A percentile compares a stretch with the other conserved stretches of the same genome.
These are phyloP conservation scores for Ramaria rubella DNA, from an alignment of 768 basidiomycete genomes.

Conservation along the genomic window DNA sequence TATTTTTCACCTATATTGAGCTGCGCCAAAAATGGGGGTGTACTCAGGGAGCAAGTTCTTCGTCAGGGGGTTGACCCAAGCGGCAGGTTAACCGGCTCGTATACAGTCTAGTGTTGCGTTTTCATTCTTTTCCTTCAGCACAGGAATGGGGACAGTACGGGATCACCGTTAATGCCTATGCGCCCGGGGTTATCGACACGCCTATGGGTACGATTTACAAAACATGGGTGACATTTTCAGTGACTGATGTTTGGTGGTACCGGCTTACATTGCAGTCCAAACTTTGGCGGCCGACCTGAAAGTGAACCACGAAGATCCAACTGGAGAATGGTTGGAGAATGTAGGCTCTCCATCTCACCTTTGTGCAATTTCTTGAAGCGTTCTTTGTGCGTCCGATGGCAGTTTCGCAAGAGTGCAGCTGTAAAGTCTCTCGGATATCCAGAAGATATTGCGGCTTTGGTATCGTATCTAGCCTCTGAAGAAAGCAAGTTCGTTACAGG, in stretches of 20 bases:
- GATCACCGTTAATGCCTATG: slow-evolving; percentile 41
- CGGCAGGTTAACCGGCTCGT: not conserved
- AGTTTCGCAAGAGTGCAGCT: not conserved
- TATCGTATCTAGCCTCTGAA: slow-evolving; percentile 28
- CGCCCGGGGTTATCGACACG: slow-evolving; percentile 18
- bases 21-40: not conserved
- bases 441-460: slow-evolving; percentile 29
- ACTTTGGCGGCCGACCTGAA: not conserved
- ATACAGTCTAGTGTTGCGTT: not conserved
- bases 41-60: slow-evolving; percentile 29
- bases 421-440: slow-evolving; percentile 17
- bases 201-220: slow-evolving; percentile 13
- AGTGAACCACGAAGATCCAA: not conserved
- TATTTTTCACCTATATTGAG: not conserved
- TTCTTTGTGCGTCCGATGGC: not conserved
- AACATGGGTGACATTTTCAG: not conserved
- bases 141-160: slow-evolving; percentile 30
- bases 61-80: slow-evolving; percentile 25
- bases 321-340: not conserved
- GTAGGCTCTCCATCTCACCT: not conserved
- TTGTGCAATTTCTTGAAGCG: not conserved
- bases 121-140: slow-evolving; percentile 14
- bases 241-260: not conserved
- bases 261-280: not conserved
- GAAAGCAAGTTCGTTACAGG: slow-evolving; percentile 29